These are phyloP conservation scores for Fraxinus cuspidata DNA, from an alignment of 257 asterid genomes.

Conservation along the genomic window DNA sequence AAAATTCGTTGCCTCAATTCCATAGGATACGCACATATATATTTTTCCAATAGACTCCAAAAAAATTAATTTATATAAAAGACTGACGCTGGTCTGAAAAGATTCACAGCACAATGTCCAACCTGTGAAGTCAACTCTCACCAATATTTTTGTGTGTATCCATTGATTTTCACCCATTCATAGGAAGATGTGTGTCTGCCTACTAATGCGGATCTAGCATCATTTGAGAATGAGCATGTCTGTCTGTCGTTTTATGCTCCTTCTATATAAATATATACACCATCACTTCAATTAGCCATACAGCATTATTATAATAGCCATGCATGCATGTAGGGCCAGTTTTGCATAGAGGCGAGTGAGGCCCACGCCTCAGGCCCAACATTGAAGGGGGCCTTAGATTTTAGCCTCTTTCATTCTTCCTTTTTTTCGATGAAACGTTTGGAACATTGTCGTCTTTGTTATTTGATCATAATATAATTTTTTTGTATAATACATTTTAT, in stretches of 20 bases:
- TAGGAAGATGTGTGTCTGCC: constrained; percentile 51
- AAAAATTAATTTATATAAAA: neutral
- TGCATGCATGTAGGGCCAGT: neutral
- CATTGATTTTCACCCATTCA: constrained; percentile 21
- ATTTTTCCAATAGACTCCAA: neutral
- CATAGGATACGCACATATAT: neutral
- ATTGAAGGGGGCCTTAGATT: too few species aligned
- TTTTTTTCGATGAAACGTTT: too few species aligned
- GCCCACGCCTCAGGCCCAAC: too few species aligned
- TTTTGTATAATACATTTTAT: too few species aligned
- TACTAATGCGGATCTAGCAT: constrained; percentile 83
- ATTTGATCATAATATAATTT: too few species aligned
- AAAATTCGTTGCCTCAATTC: neutral
- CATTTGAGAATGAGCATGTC: constrained; percentile 80
- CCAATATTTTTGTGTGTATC: constrained; percentile 21
- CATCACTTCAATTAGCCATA: constrained; percentile 32
- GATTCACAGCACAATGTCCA: constrained; percentile 38
- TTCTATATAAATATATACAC: constrained; percentile 13
- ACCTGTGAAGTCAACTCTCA: constrained; percentile 61
- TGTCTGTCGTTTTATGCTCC: constrained; percentile 69
- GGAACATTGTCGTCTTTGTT: too few species aligned
- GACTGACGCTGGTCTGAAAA: constrained; percentile 19
- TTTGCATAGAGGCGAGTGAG: too few species aligned
- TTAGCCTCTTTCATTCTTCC: too few species aligned
- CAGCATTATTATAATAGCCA: neutral